A percentile compares a stretch with the other conserved stretches of the same genome.
phyloP scores from a whole-genome alignment of 768 basidiomycete species.

The Leccinum disarticulatum region DNA sequence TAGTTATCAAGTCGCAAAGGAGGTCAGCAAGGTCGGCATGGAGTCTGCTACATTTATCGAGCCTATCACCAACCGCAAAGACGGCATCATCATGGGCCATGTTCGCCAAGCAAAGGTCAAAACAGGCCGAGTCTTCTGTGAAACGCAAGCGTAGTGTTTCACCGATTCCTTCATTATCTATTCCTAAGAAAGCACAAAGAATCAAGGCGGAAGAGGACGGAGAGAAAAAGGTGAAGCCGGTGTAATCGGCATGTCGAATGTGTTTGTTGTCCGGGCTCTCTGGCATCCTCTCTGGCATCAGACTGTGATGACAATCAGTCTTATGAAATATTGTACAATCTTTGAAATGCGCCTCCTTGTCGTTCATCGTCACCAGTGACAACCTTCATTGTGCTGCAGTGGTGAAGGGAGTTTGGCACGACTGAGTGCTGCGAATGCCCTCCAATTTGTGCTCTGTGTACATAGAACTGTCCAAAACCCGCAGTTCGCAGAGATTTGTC shows the following conservation, averaged over 20 bases:
- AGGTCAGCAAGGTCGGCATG: constrained; percentile 87
- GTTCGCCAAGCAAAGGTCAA: constrained; percentile 63
- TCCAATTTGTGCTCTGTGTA: too few relatives aligned
- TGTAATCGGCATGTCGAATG: too few relatives aligned
- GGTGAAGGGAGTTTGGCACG: too few relatives aligned
- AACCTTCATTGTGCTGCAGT: too few relatives aligned
- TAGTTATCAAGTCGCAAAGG: constrained; percentile 84
- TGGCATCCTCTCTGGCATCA: too few relatives aligned
- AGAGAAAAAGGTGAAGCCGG: constrained; percentile 17
- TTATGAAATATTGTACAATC: background rate
- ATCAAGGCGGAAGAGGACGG: constrained; percentile 14
- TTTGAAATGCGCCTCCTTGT: too few relatives aligned
- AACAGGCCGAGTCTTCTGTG: constrained; percentile 11
- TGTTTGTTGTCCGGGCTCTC: too few relatives aligned
- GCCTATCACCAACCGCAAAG: constrained; percentile 74
- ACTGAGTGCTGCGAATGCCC: too few relatives aligned
- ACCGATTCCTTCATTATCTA: constrained; percentile 7
- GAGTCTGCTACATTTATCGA: constrained; percentile 83
- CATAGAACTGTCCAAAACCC: too few relatives aligned
- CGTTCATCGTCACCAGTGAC: too few relatives aligned
- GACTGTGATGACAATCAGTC: background rate
- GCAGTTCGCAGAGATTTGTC: too few relatives aligned
- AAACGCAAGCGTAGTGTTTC: constrained; percentile 33
- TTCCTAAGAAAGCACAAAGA: background rate
- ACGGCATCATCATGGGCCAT: constrained; percentile 75